A percentile compares a stretch with the other conserved stretches of the same genome.
Conservation (phyloP, 139 green algal species). For the Pedinophyceae sp. region DNA sequence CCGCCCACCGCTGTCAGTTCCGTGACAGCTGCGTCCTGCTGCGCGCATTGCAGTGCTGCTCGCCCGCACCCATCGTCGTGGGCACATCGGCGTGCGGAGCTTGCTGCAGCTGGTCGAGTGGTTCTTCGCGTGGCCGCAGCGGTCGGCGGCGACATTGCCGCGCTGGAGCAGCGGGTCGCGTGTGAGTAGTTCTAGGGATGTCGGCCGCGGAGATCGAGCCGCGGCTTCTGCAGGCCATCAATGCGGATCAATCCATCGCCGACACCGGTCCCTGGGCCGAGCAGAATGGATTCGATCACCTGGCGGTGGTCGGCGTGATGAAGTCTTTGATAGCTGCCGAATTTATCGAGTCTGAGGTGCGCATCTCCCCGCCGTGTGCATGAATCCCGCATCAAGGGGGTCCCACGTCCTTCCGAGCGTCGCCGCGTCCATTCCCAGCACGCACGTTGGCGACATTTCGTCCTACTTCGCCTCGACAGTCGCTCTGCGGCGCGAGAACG, state of each 20-base stretch:
- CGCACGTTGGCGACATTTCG: not conserved
- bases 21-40: too few species aligned
- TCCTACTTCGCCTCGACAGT: not conserved
- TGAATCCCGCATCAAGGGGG: not conserved
- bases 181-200: not conserved
- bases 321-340: conserved; percentile 64
- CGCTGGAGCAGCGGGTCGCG: too few species aligned
- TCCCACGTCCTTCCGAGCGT: not conserved
- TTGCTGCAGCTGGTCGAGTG: conserved; percentile 1
- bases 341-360: conserved; percentile 57
- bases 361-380: not conserved
- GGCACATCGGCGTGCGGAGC: too few species aligned
- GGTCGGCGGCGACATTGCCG: not conserved
- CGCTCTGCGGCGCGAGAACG: not conserved
- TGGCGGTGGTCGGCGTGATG: conserved; percentile 56
- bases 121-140: conserved; percentile 1
- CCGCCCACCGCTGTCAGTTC: too few species aligned
- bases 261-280: conserved; percentile 53
- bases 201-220: conserved; percentile 27
- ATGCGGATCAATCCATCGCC: conserved; percentile 26
- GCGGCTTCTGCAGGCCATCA: conserved; percentile 31
- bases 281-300: conserved; percentile 37
- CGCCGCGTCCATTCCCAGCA: not conserved
- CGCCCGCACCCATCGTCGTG: too few species aligned
- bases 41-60: too few species aligned